These are phyloP conservation scores for Apium graveolens DNA, from an alignment of 129 eudicot species.

Conservation along the genomic window DNA sequence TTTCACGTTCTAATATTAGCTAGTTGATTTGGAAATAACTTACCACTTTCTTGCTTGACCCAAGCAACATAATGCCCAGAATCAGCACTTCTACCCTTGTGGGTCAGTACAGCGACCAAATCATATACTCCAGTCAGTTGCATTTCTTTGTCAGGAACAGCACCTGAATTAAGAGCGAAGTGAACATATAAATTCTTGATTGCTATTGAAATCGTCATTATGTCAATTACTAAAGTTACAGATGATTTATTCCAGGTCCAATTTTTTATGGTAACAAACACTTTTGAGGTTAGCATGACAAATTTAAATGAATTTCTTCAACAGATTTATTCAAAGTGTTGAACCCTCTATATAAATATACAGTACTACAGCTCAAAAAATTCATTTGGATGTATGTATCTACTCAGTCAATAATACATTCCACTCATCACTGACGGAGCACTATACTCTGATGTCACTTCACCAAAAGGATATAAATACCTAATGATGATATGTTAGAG, in stretches of 20 bases:
- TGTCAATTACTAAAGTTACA: neutral
- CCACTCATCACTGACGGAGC: neutral
- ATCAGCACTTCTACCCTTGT: constrained; percentile 99
- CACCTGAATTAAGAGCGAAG: constrained; percentile 25
- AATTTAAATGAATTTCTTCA: neutral
- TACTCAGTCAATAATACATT: neutral
- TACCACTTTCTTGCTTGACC: constrained; percentile 97
- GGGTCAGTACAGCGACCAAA: constrained; percentile 90
- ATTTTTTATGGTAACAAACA: neutral
- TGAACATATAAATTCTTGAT: neutral
- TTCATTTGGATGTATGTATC: neutral
- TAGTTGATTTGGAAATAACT: constrained; percentile 5
- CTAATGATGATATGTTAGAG: neutral
- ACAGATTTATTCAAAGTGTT: neutral
- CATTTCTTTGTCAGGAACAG: constrained; percentile 42
- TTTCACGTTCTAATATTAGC: neutral
- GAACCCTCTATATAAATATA: neutral
- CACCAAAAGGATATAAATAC: neutral
- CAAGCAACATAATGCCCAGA: constrained; percentile 98
- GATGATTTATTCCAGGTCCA: neutral
- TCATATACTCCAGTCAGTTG: constrained; percentile 84
- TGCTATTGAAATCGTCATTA: neutral
- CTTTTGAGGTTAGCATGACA: neutral
- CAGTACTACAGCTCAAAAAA: neutral
- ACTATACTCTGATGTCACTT: neutral